These are phyloP conservation scores for Termitomyces sp. DNA, from an alignment of 768 basidiomycete genomes.

Conservation along the genomic window DNA sequence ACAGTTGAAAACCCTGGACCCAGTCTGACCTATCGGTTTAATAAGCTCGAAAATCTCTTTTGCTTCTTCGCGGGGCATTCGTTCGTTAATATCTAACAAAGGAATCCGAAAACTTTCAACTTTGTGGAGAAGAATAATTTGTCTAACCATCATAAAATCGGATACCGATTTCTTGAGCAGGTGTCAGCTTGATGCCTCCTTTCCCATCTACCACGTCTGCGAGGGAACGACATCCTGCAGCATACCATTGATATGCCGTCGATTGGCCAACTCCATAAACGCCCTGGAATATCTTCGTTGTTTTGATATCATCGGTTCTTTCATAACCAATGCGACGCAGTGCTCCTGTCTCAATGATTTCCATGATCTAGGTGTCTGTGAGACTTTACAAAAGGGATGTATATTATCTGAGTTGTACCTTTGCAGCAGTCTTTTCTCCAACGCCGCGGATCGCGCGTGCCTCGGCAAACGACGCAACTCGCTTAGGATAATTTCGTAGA, in stretches of 20 bases:
- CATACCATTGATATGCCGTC: conserved; percentile 72
- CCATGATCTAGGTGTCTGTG: conserved; percentile 58
- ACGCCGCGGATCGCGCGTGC: conserved; percentile 59
- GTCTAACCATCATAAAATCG: conserved; percentile 63
- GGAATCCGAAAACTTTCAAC: not conserved
- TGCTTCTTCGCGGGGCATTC: conserved; percentile 86
- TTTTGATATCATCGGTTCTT: conserved; percentile 57
- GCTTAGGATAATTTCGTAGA: conserved; percentile 50
- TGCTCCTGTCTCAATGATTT: conserved; percentile 74
- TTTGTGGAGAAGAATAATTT: not conserved
- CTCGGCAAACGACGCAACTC: conserved; percentile 56
- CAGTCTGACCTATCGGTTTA: conserved; percentile 57
- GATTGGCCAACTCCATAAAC: conserved; percentile 82
- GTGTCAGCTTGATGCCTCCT: conserved; percentile 55
- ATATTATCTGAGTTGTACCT: conserved; percentile 35
- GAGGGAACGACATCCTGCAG: conserved; percentile 71
- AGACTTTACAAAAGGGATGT: not conserved
- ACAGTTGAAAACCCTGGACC: too few relatives aligned
- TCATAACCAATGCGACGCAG: conserved; percentile 67
- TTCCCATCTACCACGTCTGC: conserved; percentile 65
- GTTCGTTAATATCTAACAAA: conserved; percentile 66
- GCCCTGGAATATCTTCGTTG: conserved; percentile 60
- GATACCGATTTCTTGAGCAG: conserved; percentile 65
- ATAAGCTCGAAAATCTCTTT: conserved; percentile 69
- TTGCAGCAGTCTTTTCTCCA: conserved; percentile 72